Conservation (phyloP, 352 stramenopile species). For the Phytophthora fragariaefolia region DNA sequence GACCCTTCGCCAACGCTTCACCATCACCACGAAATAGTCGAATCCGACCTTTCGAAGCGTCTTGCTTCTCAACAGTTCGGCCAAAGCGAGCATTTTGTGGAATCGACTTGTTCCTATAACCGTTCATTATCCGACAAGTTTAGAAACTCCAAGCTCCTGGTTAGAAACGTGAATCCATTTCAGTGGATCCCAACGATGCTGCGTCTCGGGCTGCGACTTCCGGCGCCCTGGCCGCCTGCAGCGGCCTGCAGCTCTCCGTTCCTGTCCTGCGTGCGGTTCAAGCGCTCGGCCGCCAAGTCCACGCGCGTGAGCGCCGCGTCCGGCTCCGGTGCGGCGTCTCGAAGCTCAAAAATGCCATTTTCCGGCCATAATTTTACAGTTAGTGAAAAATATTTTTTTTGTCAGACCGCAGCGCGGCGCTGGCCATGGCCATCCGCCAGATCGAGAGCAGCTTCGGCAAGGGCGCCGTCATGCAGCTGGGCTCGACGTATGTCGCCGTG, state of each 20-base stretch:
- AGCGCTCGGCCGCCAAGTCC: constrained; percentile 43
- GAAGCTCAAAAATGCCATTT: not conserved
- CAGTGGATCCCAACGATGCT: constrained; percentile 24
- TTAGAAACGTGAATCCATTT: constrained; percentile 16
- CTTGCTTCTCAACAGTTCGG: no score
- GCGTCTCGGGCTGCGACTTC: constrained; percentile 21
- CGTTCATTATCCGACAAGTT: no score
- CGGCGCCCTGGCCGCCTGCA: constrained; percentile 8
- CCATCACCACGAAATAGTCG: no score
- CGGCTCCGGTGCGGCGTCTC: constrained; percentile 23
- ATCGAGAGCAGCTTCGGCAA: constrained; percentile 97
- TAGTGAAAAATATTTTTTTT: not conserved
- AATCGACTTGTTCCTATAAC: no score
- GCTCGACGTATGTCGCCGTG: constrained; percentile 69
- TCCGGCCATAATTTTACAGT: no score
- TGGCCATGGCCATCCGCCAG: constrained; percentile 95
- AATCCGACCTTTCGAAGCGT: no score
- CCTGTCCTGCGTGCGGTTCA: constrained; percentile 35
- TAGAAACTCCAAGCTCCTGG: no score
- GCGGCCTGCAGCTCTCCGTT: constrained; percentile 13
- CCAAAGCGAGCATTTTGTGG: no score
- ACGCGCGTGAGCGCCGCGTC: constrained; percentile 20
- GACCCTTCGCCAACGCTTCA: no score
- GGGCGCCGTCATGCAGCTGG: constrained; percentile 97
- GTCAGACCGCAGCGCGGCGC: constrained; percentile 81